phyloP scores from a whole-genome alignment of 2,329 filamentous ascomycete genomes.

The Dactylellina cionopaga region DNA sequence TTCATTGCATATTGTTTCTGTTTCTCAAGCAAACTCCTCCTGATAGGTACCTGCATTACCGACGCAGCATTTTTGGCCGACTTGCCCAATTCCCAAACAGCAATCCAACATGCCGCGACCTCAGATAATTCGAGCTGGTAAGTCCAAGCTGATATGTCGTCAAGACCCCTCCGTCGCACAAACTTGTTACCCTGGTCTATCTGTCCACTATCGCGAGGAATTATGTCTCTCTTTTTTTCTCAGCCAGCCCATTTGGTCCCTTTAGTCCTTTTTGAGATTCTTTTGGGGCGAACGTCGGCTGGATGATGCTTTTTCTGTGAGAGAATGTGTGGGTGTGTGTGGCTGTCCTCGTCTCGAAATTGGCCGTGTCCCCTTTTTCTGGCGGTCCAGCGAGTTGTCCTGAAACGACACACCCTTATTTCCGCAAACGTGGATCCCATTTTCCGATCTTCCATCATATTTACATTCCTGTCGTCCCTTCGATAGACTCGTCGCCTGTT shows the following conservation, averaged over 20 bases:
- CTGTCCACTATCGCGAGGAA: slow-evolving; percentile 1
- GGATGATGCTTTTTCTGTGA: slow-evolving; percentile 51
- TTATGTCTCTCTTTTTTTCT: not conserved
- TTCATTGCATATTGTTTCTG: no score
- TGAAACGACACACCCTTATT: slow-evolving; percentile 52
- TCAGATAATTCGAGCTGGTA: slow-evolving; percentile 69
- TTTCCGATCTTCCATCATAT: slow-evolving; percentile 42
- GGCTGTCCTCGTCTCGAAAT: slow-evolving; percentile 52
- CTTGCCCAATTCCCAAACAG: slow-evolving; percentile 20
- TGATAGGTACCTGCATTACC: slow-evolving; percentile 51
- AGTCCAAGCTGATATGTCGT: slow-evolving; percentile 54
- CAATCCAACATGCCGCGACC: slow-evolving; percentile 66
- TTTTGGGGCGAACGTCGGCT: slow-evolving; percentile 33
- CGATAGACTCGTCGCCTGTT: slow-evolving; percentile 29
- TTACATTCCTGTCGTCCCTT: slow-evolving; percentile 48
- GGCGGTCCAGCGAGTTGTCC: slow-evolving; percentile 43
- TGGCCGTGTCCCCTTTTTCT: slow-evolving; percentile 48
- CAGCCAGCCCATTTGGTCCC: slow-evolving; percentile 16
- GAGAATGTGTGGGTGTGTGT: slow-evolving; percentile 48
- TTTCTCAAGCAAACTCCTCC: slow-evolving; percentile 1
- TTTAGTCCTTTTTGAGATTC: slow-evolving; percentile 19
- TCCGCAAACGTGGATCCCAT: slow-evolving; percentile 50
- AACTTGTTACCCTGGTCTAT: slow-evolving; percentile 9
- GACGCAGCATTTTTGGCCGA: slow-evolving; percentile 35
- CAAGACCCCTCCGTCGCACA: slow-evolving; percentile 49